phyloP scores from a whole-genome alignment of 352 stramenopile species.

The Plasmopara muralis region DNA sequence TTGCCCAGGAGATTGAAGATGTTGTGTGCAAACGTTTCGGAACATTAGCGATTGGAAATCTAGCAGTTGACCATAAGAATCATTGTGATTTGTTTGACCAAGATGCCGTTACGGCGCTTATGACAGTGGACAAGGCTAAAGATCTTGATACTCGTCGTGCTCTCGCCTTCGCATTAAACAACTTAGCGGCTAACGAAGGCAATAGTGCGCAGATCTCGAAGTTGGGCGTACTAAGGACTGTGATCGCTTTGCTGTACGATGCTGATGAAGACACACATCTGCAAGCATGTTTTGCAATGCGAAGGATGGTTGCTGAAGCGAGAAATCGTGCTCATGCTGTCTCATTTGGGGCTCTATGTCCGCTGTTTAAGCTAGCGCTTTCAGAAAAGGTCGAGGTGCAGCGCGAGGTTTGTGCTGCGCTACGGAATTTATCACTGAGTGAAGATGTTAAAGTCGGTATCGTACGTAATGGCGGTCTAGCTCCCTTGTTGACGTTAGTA shows the following conservation, averaged over 20 bases:
- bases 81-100: conserved; percentile 92
- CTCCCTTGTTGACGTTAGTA: conserved; percentile 82
- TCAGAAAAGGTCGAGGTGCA: conserved; percentile 89
- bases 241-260: conserved; percentile 84
- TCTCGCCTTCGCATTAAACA: conserved; percentile 93
- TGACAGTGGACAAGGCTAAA: conserved; percentile 76
- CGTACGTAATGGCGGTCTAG: conserved; percentile 74
- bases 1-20: conserved; percentile 80
- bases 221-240: conserved; percentile 74
- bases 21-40: conserved; percentile 84
- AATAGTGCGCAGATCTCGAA: conserved; percentile 87
- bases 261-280: conserved; percentile 90
- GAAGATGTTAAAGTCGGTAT: conserved; percentile 92
- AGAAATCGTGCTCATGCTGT: conserved; percentile 90
- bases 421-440: conserved; percentile 89
- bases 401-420: conserved; percentile 86
- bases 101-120: conserved; percentile 82
- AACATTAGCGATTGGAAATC: conserved; percentile 88
- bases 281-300: conserved; percentile 88
- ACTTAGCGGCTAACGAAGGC: conserved; percentile 86
- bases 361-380: conserved; percentile 80
- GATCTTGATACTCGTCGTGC: conserved; percentile 89
- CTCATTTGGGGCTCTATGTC: conserved; percentile 86
- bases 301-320: conserved; percentile 87
- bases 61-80: conserved; percentile 83